phyloP scores from a whole-genome alignment of 305 asterid species.

The Rubia balearica region DNA sequence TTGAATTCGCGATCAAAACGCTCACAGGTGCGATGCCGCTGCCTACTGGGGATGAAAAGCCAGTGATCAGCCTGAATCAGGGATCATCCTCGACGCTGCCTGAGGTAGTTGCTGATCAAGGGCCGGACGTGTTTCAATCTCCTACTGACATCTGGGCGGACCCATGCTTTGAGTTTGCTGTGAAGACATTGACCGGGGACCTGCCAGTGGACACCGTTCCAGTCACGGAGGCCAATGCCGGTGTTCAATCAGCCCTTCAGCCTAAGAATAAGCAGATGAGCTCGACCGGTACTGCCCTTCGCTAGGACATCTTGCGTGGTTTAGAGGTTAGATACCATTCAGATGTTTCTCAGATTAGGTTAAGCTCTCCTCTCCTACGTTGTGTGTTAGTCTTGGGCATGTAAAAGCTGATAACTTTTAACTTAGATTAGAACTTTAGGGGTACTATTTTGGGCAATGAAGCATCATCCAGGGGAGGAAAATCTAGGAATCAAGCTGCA shows the following conservation, averaged over 20 bases:
- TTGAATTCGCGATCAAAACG: not conserved
- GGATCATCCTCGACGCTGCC: not conserved
- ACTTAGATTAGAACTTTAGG: not conserved
- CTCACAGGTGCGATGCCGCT: not conserved
- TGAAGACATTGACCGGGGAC: not conserved
- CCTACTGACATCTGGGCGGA: conserved; percentile 6
- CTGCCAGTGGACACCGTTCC: not conserved
- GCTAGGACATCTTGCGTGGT: not conserved
- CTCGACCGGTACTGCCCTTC: not conserved
- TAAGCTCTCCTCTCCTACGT: not conserved
- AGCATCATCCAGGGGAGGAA: not conserved
- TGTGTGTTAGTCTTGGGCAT: not conserved
- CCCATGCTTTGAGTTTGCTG: conserved; percentile 3
- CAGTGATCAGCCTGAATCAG: not conserved
- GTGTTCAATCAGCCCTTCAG: not conserved
- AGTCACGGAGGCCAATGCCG: not conserved
- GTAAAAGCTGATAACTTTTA: not conserved
- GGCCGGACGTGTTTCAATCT: not conserved
- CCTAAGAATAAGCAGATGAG: not conserved
- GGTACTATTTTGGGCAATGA: not conserved
- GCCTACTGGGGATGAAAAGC: not conserved
- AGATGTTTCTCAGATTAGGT: not conserved
- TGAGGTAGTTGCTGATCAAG: not conserved
- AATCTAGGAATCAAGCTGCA: not conserved
- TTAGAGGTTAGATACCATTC: not conserved